phyloP scores from a whole-genome alignment of 345 rosid species.

The Melaleuca quinquenervia region DNA sequence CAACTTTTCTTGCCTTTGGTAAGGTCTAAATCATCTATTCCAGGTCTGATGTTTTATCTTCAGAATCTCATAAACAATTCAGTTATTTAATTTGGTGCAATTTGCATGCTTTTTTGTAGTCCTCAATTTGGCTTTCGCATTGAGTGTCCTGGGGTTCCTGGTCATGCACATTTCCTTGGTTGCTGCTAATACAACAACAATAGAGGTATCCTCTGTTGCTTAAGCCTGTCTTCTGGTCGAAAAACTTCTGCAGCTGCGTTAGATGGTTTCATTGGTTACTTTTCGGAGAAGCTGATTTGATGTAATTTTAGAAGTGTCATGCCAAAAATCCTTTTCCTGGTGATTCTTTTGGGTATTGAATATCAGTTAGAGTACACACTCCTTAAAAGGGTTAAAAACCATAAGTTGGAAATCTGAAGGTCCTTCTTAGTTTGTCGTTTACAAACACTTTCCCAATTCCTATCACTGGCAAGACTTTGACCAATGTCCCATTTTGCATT shows the following conservation, averaged over 20 bases:
- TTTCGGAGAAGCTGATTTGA: neutral
- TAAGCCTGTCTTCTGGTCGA: neutral
- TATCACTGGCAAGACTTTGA: neutral
- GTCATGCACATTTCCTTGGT: conserved; percentile 90
- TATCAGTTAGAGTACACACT: neutral
- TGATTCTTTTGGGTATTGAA: neutral
- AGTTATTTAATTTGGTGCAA: conserved; percentile 9
- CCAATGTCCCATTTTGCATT: neutral
- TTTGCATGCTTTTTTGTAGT: conserved; percentile 20
- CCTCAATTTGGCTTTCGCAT: conserved; percentile 84
- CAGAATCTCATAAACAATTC: neutral
- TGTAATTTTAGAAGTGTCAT: neutral
- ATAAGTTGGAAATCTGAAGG: neutral
- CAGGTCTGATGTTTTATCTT: neutral
- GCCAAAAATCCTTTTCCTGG: neutral
- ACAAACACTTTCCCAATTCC: neutral
- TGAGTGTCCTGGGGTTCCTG: conserved; percentile 89
- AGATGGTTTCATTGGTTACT: neutral
- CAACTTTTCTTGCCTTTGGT: conserved; percentile 97
- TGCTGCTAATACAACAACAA: conserved; percentile 82
- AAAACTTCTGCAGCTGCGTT: neutral
- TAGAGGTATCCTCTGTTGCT: conserved; percentile 50
- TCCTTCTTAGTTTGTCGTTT: neutral
- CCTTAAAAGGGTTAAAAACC: neutral
- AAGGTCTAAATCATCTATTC: conserved; percentile 2